Evolutionary conservation across 2,329 filamentous ascomycete genomes (phyloP).

Genomic region (Colletotrichum sp.): DNA sequence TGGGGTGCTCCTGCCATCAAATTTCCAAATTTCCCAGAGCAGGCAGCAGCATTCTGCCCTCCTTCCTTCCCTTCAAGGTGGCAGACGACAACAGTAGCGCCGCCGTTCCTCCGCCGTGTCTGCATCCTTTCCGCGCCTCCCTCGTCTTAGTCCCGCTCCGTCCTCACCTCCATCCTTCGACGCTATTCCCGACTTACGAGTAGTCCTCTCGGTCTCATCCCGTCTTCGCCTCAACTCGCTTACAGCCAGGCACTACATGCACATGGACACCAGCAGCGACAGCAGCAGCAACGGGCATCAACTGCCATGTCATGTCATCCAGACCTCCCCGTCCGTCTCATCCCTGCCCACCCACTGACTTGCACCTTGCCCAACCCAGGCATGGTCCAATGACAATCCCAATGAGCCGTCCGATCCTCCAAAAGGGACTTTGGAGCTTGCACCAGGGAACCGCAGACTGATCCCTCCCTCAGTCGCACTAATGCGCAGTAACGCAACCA

Average conservation of each 20-base stretch:
- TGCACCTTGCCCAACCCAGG: neutral
- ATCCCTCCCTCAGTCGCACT: neutral
- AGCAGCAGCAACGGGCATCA: neutral
- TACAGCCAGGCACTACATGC: neutral
- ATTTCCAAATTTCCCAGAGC: neutral
- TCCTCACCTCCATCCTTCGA: neutral
- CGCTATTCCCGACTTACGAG: neutral
- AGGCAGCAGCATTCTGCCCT: neutral
- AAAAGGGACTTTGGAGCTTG: neutral
- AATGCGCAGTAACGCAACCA: neutral
- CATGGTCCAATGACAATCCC: neutral
- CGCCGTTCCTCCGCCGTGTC: neutral
- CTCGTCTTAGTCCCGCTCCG: neutral
- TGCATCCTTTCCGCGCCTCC: neutral
- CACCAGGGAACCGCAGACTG: neutral
- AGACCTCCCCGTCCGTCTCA: neutral
- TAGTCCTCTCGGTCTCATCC: neutral
- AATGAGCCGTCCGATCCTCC: conserved; percentile 14
- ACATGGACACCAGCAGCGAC: neutral
- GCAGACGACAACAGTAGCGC: neutral
- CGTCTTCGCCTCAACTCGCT: neutral
- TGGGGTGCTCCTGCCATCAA: neutral
- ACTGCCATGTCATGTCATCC: neutral
- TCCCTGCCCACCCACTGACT: neutral
- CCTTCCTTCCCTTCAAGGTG: neutral